phyloP scores from a whole-genome alignment of 2,329 filamentous ascomycete species.

The Ceratocystis papillata region DNA sequence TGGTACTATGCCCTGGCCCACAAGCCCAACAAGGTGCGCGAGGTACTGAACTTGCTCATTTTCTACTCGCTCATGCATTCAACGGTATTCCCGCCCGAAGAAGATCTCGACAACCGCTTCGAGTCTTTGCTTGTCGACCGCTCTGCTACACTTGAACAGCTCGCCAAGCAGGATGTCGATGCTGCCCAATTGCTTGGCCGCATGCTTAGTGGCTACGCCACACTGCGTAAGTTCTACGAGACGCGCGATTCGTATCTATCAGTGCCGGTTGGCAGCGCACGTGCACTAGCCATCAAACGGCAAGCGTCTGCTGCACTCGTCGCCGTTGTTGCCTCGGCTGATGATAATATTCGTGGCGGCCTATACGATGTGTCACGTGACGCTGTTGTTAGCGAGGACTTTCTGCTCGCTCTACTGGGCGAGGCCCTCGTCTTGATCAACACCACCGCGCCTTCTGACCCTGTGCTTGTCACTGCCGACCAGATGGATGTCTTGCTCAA shows the following conservation, averaged over 20 bases:
- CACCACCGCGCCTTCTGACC: constrained; percentile 25
- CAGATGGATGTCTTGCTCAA: constrained; percentile 68
- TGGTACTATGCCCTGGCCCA: constrained; percentile 87
- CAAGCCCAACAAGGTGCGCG: constrained; percentile 63
- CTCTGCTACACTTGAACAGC: constrained; percentile 56
- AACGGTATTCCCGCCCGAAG: constrained; percentile 60
- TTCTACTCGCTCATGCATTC: constrained; percentile 81
- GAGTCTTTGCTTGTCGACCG: constrained; percentile 59
- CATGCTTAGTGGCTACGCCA: constrained; percentile 85
- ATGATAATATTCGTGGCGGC: constrained; percentile 83
- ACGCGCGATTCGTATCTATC: constrained; percentile 53
- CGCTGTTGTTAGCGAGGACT: constrained; percentile 79
- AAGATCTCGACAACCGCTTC: constrained; percentile 64
- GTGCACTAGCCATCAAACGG: constrained; percentile 51
- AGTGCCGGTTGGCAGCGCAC: constrained; percentile 34
- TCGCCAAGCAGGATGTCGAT: constrained; percentile 65
- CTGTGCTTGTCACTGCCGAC: constrained; percentile 49
- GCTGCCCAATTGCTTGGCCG: constrained; percentile 75
- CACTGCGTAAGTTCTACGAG: constrained; percentile 79
- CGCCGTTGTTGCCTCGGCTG: constrained; percentile 74
- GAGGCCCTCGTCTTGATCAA: constrained; percentile 71
- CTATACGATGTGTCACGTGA: constrained; percentile 72
- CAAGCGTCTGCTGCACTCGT: constrained; percentile 63
- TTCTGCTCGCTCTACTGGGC: constrained; percentile 69
- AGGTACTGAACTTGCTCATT: constrained; percentile 76